phyloP scores from a whole-genome alignment of 257 asterid species.

The Ophiorrhiza pumila region DNA sequence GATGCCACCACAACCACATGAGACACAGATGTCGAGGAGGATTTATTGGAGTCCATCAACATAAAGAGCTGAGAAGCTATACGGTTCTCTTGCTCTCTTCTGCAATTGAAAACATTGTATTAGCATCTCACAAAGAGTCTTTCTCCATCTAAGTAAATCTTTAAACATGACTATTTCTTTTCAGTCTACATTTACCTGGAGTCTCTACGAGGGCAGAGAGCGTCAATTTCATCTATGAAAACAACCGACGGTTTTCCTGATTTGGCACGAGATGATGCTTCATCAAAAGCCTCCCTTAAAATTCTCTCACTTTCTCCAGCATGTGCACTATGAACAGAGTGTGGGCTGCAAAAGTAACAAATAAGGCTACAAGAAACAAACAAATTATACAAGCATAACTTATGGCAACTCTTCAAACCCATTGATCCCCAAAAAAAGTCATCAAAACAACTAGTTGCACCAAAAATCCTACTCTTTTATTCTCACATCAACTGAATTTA shows the following conservation, averaged over 20 bases:
- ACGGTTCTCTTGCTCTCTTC: constrained; percentile 84
- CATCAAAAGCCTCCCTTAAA: constrained; percentile 78
- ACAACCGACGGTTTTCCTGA: constrained; percentile 81
- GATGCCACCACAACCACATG: constrained; percentile 92
- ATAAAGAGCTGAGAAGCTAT: constrained; percentile 79
- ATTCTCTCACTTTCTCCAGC: constrained; percentile 89
- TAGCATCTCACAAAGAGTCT: neutral
- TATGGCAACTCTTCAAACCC: neutral
- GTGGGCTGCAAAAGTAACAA: constrained; percentile 61
- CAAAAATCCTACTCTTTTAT: neutral
- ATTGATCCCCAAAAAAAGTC: neutral
- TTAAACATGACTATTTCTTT: neutral
- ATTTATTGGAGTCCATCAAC: constrained; percentile 77
- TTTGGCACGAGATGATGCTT: constrained; percentile 67
- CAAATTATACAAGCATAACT: neutral
- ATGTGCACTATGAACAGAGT: constrained; percentile 71
- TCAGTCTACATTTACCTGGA: constrained; percentile 50
- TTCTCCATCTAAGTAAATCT: no score
- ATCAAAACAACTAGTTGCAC: neutral
- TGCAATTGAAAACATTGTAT: constrained; percentile 34
- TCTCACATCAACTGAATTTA: neutral
- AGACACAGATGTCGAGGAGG: constrained; percentile 40
- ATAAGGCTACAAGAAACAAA: constrained; percentile 11
- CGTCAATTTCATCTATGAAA: constrained; percentile 95
- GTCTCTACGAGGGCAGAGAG: constrained; percentile 84